Base-by-base conservation (phyloP, 2,329 filamentous ascomycete genomes). In the Tolypocladium nubicola region DNA sequence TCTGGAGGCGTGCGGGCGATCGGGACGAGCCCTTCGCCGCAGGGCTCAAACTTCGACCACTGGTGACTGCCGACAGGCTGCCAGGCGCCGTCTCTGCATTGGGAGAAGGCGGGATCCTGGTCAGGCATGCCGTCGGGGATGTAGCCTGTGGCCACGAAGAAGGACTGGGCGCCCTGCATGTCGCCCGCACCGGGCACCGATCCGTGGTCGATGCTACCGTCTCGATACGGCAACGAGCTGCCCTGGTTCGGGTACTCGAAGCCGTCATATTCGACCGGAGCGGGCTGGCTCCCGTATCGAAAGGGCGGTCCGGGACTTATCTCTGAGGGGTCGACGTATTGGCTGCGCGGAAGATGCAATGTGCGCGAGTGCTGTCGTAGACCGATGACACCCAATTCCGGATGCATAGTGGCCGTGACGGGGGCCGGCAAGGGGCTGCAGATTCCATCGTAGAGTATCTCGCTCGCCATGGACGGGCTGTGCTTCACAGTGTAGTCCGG, bases 1-100 rank as follows among this genome's bases (percentile, higher is more conserved):
- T 76, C 52, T 79, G 71, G 2, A 83, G 75, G 4, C 21, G 43
- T 19, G 2, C 41, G 57, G 52, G 45, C 65, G 26, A 50, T 35
- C 10, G 16, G 47, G 4, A 33, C 19, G 8, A n/a, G 23, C 3
- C 43, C 26, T n/a, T 50, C 16, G 26, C 26, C 26, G 4, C 26
- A 6, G 11, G 47, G 47, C 26, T 50, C 26, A 2, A n/a, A 5
- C 26, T 16, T n/a, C 9, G 19, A 19, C 16, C 3, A 9, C n/a
- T 8, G 47, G 16, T 33, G 47, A 16, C 14, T 30, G 14, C 23
- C 14, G 13, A 2, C 16, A 19, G 23, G 6, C 23, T 30, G 13
- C 45, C 45, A 26, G 13, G 10, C 11, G 6, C 7, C 13, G 3
- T 4, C 7, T 13, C 7, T 23, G 43, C 23, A 14, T 26, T 23